These are phyloP conservation scores for Podospora pseudoanserina DNA, from an alignment of 495 filamentous ascomycete genomes.

Conservation along the genomic window DNA sequence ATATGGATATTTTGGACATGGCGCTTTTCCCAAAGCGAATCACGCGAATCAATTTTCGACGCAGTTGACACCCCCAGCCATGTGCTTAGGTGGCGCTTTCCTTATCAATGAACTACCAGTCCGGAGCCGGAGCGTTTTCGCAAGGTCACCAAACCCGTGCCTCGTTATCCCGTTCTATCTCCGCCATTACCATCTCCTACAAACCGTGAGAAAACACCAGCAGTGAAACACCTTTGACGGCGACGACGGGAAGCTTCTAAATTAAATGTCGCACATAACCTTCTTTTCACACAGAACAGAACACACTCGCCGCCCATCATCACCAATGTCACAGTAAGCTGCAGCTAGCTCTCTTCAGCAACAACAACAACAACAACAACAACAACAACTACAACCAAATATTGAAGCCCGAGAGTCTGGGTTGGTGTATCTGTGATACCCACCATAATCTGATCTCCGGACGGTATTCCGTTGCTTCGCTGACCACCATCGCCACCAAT, in stretches of 20 bases:
- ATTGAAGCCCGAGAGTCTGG: not conserved
- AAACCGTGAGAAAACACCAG: not conserved
- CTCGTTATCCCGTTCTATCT: not conserved
- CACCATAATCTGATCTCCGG: not conserved
- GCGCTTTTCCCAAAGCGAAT: not conserved
- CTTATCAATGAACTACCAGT: not conserved
- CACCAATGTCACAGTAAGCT: not conserved
- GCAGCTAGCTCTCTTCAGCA: not conserved
- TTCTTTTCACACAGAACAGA: not conserved
- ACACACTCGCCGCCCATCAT: not conserved
- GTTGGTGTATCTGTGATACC: not conserved
- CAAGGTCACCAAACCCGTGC: not conserved
- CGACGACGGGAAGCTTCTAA: not conserved
- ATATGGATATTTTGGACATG: not conserved
- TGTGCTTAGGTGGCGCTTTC: not conserved
- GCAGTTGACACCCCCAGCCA: not conserved
- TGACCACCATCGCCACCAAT: not conserved
- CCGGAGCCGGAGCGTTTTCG: not conserved
- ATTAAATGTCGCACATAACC: not conserved
- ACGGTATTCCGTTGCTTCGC: not conserved
- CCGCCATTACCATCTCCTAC: not conserved
- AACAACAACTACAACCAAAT: not conserved
- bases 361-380: too few relatives aligned
- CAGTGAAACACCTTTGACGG: not conserved
- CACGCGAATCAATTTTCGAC: not conserved